Percentiles rank a stretch among this genome's conserved stretches.
phyloP scores from a whole-genome alignment of 2,329 filamentous ascomycete species.

The Cercospora brassicicola region DNA sequence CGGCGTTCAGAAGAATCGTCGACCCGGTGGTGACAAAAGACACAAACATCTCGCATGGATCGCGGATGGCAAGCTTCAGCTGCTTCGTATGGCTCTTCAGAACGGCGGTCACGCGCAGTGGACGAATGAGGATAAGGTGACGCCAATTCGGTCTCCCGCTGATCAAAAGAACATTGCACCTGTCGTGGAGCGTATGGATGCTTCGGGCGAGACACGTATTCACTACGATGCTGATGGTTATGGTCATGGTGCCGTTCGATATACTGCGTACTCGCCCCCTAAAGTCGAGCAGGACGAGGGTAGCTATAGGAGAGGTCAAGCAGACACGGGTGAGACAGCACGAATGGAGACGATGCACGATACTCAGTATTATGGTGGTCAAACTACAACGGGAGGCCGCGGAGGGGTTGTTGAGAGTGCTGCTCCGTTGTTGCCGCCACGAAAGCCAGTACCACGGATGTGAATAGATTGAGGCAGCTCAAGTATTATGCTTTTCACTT shows the following conservation, averaged over 20 bases:
- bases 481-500: no score
- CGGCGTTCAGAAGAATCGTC: background rate
- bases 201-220: background rate
- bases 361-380: background rate
- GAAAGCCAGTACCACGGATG: background rate
- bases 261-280: background rate
- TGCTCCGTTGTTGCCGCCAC: background rate
- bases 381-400: background rate
- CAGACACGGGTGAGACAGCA: background rate
- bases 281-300: background rate
- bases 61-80: background rate
- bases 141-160: background rate
- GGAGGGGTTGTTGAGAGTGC: background rate
- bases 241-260: background rate
- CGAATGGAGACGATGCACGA: background rate
- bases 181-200: background rate
- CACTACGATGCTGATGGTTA: background rate
- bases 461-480: background rate
- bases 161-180: background rate
- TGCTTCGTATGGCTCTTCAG: background rate
- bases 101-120: background rate
- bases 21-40: background rate
- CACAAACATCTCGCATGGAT: background rate
- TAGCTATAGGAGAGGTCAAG: background rate
- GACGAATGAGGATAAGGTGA: background rate